These are phyloP conservation scores for Meyerozyma elateridarum DNA, from an alignment of 1,139 yeast genomes.

Conservation along the genomic window DNA sequence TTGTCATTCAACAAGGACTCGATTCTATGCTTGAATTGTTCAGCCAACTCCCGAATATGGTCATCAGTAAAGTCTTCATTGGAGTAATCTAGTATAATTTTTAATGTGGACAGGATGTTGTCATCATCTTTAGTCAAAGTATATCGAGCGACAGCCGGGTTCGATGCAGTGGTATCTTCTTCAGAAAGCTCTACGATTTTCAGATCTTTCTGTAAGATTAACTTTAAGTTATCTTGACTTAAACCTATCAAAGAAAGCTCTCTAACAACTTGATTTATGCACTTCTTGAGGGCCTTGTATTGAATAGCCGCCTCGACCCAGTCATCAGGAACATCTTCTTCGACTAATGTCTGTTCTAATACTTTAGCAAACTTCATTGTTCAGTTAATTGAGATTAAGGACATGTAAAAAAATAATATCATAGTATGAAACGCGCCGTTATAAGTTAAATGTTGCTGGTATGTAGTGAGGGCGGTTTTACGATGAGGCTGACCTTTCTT, in stretches of 20 bases:
- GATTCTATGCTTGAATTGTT: constrained; percentile 28
- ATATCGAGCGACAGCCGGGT: constrained; percentile 43
- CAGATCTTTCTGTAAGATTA: constrained; percentile 22
- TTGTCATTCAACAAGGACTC: constrained; percentile 22
- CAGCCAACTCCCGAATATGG: constrained; percentile 31
- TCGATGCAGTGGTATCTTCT: constrained; percentile 25
- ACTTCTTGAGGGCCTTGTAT: constrained; percentile 65
- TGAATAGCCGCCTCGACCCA: constrained; percentile 71
- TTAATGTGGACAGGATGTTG: constrained; percentile 33
- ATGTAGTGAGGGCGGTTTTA: no score
- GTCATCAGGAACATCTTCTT: constrained; percentile 59
- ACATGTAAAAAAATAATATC: not conserved
- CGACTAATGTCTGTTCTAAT: constrained; percentile 56
- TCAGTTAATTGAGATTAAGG: not conserved
- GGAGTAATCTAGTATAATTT: constrained; percentile 33
- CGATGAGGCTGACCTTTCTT: no score
- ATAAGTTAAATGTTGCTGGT: not conserved
- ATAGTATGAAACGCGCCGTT: not conserved
- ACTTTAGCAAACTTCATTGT: constrained; percentile 72
- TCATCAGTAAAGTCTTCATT: constrained; percentile 30
- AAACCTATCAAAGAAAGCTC: constrained; percentile 55
- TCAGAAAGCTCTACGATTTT: not conserved
- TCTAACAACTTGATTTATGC: constrained; percentile 56
- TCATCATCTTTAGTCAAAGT: constrained; percentile 28
- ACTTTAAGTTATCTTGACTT: constrained; percentile 43